phyloP scores from a whole-genome alignment of 2,329 filamentous ascomycete species.

The Trichophyton mentagrophytes region DNA sequence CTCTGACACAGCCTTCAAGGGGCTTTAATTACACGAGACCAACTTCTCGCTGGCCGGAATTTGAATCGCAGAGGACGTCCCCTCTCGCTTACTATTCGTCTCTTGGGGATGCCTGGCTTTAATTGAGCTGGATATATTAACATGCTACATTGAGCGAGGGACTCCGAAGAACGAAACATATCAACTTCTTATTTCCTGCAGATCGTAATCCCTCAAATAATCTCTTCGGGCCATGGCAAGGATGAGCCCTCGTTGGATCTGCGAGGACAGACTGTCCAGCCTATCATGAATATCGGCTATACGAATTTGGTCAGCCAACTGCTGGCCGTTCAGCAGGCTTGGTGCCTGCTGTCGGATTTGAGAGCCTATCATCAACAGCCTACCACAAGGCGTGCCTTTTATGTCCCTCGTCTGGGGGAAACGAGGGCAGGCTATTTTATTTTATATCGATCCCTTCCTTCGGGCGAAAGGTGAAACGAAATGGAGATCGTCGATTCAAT shows the following conservation, averaged over 20 bases:
- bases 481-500: neutral
- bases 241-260: neutral
- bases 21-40: neutral
- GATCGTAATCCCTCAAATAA: conserved; percentile 3
- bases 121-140: neutral
- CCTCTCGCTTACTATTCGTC: neutral
- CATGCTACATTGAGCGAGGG: neutral
- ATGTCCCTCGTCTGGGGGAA: neutral
- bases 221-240: neutral
- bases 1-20: neutral
- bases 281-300: conserved; percentile 1
- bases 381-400: neutral
- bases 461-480: neutral
- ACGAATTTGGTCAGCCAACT: neutral
- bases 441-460: neutral
- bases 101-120: neutral
- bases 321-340: neutral
- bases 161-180: neutral
- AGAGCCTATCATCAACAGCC: neutral
- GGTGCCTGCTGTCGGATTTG: neutral
- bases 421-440: neutral
- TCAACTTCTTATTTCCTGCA: neutral
- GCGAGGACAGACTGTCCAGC: neutral
- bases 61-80: neutral
- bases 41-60: neutral